Conservation (phyloP, 805 yeast species). For the Alloascoidea africana region DNA sequence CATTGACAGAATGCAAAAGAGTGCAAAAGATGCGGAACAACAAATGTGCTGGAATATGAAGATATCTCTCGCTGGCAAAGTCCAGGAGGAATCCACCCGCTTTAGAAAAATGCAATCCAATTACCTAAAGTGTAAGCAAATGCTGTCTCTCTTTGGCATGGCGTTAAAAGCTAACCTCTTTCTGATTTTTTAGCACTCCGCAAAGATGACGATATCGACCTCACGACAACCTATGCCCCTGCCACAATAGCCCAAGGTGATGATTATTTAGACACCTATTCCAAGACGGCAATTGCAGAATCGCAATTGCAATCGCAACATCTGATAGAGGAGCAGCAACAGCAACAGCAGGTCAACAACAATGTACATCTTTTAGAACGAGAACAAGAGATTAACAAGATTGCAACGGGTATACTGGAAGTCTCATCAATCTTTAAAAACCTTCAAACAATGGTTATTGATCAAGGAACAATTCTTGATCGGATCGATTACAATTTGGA, state of each 20-base stretch:
- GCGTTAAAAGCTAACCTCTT: no score
- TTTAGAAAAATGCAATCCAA: constrained; percentile 83
- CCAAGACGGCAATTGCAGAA: constrained; percentile 34
- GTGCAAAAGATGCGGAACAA: constrained; percentile 30
- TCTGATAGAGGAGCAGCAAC: constrained; percentile 15
- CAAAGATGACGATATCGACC: constrained; percentile 8
- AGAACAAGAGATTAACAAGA: constrained; percentile 76
- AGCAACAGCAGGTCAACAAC: constrained; percentile 19
- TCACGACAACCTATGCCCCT: not conserved
- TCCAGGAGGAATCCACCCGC: constrained; percentile 62
- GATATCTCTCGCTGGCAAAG: constrained; percentile 69
- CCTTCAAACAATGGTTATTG: constrained; percentile 80
- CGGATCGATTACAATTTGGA: constrained; percentile 86
- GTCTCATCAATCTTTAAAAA: constrained; percentile 88
- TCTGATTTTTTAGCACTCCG: no score
- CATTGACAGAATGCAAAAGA: constrained; percentile 30
- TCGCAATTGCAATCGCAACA: constrained; percentile 17
- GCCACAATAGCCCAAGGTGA: constrained; percentile 16
- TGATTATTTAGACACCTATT: constrained; percentile 34
- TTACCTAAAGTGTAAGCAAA: constrained; percentile 76
- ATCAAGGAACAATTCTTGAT: constrained; percentile 90
- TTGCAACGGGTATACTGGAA: constrained; percentile 91
- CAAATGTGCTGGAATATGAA: constrained; percentile 66
- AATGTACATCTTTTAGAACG: constrained; percentile 45
- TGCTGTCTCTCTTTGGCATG: no score